Evolutionary conservation across 139 green algal genomes (phyloP).

Genomic region (Trebouxia sp.): DNA sequence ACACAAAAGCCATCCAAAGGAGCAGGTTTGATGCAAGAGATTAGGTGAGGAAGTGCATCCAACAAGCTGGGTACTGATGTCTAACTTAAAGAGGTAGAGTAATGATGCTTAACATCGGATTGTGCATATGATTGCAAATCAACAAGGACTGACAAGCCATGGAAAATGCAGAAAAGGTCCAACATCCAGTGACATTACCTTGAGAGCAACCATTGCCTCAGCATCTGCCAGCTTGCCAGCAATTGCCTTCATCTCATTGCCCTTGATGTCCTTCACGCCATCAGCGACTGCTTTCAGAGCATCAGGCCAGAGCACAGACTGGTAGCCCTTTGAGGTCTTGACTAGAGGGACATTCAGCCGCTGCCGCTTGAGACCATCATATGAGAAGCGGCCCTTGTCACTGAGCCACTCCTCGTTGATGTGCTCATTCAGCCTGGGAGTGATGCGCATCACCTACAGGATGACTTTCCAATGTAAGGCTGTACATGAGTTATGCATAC

Average conservation of each 20-base stretch:
- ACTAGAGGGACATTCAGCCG: conserved; percentile 88
- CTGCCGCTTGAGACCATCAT: conserved; percentile 94
- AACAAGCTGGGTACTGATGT: no score
- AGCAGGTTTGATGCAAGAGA: no score
- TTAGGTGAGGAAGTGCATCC: no score
- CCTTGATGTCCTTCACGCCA: conserved; percentile 50
- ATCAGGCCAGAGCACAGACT: conserved; percentile 30
- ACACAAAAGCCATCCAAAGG: no score
- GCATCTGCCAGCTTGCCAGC: conserved; percentile 92
- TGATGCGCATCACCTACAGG: conserved; percentile 86
- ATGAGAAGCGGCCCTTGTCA: conserved; percentile 97
- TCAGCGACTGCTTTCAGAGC: conserved; percentile 47
- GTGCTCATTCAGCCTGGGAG: conserved; percentile 91
- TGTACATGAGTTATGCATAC: no score
- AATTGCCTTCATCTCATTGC: conserved; percentile 79
- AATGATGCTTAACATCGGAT: no score
- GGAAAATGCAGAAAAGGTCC: no score
- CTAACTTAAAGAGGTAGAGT: no score
- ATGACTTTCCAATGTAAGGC: no score
- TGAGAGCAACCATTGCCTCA: conserved; percentile 91
- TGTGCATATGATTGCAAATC: no score
- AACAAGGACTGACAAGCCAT: no score
- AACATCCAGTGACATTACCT: conserved; percentile 40
- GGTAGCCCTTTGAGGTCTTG: conserved; percentile 45
- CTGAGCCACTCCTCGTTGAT: conserved; percentile 99